Base-by-base conservation (phyloP, 352 stramenopile species). In the Globisporangium mamillatum region DNA sequence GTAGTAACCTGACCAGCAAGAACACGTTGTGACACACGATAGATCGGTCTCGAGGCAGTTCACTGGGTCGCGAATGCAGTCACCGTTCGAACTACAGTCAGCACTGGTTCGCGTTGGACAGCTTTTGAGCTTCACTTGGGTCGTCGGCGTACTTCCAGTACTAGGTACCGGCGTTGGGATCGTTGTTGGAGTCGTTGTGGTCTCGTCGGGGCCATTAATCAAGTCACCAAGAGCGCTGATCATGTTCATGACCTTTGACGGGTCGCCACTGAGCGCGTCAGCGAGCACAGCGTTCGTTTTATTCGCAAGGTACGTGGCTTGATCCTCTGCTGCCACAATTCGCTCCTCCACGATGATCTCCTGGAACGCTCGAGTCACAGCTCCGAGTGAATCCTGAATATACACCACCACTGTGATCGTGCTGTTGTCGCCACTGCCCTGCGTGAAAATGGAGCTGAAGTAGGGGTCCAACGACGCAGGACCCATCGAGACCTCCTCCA, bases 331-430 rank as follows among this genome's bases (percentile, higher is more conserved):
- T 25, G 75, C 63, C 0, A 91, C 73, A 4, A 79, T 56, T 38
- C 80, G 71, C 62, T 86, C 63, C 7, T 77, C 74, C 0, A 91
- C 82, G 10, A 76, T 61, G 22, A 91, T 85, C 56, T 91, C 79
- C 48, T 80, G 78, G 32, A 79, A 81, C 12, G 64, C 71, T 22
- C 81, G 76, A 20, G 79, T 82, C 60, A 73, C 68, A 7, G 81
- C 82, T 0, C 84, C 84, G 0, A 88, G 65, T 1, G 81, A 41
- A 46, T 92, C 84, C 41, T 84, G 73, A 34, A 92, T 67, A 63
- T 92, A 92, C 8, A 74, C 76, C 9, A 92, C 74, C 0, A 92
- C 70, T 3, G 82, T 90, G 56, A 92, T 75, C 9, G 81, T 91
- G 41, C 72, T 78, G 63, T 92, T 91, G 36, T 75, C 63, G 3